Percentiles rank a stretch among this genome's conserved stretches.
phyloP scores from a whole-genome alignment of 2,329 filamentous ascomycete species.

The Didymella sp. region DNA sequence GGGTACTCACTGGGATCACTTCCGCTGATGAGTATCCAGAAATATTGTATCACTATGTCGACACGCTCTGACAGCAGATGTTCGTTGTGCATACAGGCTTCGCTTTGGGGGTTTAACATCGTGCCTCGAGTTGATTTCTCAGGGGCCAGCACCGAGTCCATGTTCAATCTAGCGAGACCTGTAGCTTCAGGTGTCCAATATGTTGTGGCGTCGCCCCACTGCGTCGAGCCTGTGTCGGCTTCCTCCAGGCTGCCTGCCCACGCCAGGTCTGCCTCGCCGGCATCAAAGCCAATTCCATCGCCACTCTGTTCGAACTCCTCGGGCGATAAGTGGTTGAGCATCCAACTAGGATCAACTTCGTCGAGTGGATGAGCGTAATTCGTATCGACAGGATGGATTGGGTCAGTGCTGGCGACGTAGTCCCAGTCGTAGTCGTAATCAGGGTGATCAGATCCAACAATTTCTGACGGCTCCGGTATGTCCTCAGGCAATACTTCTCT shows the following conservation, averaged over 20 bases:
- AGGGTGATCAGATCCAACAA: slow-evolving; percentile 6
- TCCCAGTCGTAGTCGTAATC: slow-evolving; percentile 27
- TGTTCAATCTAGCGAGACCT: too few species aligned
- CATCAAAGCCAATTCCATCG: slow-evolving; percentile 3
- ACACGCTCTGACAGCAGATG: background rate
- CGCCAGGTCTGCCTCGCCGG: background rate
- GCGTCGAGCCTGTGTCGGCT: too few species aligned
- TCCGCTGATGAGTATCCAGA: slow-evolving; percentile 1
- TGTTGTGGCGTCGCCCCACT: background rate
- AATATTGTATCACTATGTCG: background rate
- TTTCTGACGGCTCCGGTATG: slow-evolving; percentile 6
- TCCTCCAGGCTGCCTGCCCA: slow-evolving; percentile 12
- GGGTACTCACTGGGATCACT: too few species aligned
- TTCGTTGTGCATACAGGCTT: background rate
- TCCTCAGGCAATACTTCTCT: slow-evolving; percentile 32
- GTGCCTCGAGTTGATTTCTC: background rate
- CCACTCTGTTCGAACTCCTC: slow-evolving; percentile 10
- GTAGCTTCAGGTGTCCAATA: background rate
- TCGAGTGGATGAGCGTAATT: slow-evolving; percentile 25
- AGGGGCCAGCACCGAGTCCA: background rate
- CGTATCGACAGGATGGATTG: slow-evolving; percentile 31
- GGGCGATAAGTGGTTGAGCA: slow-evolving; percentile 5
- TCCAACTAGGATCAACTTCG: slow-evolving; percentile 22
- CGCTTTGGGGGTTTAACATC: background rate
- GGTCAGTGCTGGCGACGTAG: slow-evolving; percentile 31